Percentiles rank a stretch among this genome's conserved stretches.
Evolutionary conservation across 108 stramenopile genomes (phyloP).

Genomic region (Poteriospumella lacustris): DNA sequence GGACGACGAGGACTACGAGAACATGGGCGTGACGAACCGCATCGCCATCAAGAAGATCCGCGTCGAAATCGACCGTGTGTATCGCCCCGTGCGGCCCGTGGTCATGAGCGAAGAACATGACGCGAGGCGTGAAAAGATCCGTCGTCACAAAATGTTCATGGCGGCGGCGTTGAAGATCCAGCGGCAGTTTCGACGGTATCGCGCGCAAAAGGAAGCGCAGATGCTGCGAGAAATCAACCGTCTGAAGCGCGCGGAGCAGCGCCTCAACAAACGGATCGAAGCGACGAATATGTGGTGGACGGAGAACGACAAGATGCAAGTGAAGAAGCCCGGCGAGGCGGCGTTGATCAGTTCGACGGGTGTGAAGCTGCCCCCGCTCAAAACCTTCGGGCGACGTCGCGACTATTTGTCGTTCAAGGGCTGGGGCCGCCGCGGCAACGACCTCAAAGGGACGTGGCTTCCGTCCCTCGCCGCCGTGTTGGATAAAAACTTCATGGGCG

Average conservation of each 20-base stretch:
- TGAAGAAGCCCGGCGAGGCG: not conserved
- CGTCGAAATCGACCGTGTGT: constrained; percentile 20
- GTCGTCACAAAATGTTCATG: not conserved
- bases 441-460: not conserved
- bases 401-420: constrained; percentile 5
- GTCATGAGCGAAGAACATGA: constrained; percentile 11
- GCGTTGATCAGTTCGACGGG: not conserved
- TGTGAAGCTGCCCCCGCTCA: constrained; percentile 14
- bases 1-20: constrained; percentile 26
- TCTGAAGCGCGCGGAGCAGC: not conserved
- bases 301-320: not conserved
- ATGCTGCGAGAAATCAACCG: not conserved
- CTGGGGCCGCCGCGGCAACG: not conserved
- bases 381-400: constrained; percentile 13
- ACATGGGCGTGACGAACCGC: not conserved
- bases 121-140: not conserved
- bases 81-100: not conserved
- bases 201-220: not conserved
- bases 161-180: not conserved
- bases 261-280: not conserved
- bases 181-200: not conserved
- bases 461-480: not conserved
- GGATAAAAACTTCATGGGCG: not conserved
- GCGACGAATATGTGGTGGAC: constrained; percentile 20
- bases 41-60: constrained; percentile 11